Evolutionary conservation across 1,284 basidiomycete genomes (phyloP).

Genomic region (Sphaerobolus stellatus): DNA sequence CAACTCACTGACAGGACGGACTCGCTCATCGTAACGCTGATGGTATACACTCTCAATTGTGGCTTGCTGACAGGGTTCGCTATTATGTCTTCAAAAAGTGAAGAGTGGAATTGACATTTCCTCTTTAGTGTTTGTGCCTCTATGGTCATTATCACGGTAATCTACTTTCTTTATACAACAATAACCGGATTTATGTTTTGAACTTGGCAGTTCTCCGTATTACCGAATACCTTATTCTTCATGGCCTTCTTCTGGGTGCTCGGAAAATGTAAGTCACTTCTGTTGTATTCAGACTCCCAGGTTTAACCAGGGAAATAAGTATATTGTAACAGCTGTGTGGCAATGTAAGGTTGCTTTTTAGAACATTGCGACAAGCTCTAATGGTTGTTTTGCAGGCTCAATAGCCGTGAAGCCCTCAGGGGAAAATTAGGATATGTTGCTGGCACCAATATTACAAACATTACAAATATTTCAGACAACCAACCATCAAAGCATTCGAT

Average conservation of each 20-base stretch:
- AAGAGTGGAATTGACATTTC: not conserved
- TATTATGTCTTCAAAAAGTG: not conserved
- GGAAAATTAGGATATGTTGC: not conserved
- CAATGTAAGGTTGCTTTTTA: not conserved
- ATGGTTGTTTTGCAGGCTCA: not conserved
- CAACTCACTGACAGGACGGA: not conserved
- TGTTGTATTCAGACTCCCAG: not conserved
- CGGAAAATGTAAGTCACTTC: not conserved
- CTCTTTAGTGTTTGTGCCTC: conserved; percentile 1
- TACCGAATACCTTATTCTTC: not conserved
- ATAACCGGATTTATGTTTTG: not conserved
- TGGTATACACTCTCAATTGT: conserved; percentile 8
- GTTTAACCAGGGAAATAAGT: too few species aligned
- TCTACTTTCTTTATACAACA: not conserved
- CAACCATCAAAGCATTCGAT: not conserved
- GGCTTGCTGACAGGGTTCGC: conserved; percentile 3
- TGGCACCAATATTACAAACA: too few species aligned
- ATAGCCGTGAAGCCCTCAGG: conserved; percentile 1
- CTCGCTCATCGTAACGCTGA: conserved; percentile 5
- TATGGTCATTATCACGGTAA: conserved; percentile 6
- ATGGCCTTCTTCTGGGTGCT: conserved; percentile 9
- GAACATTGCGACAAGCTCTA: not conserved
- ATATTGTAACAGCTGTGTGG: conserved; percentile 9
- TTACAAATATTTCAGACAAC: too few species aligned
- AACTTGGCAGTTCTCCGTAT: conserved; percentile 1